Evolutionary conservation across 2,329 filamentous ascomycete genomes (phyloP).

Genomic region (Ilyonectria destructans): DNA sequence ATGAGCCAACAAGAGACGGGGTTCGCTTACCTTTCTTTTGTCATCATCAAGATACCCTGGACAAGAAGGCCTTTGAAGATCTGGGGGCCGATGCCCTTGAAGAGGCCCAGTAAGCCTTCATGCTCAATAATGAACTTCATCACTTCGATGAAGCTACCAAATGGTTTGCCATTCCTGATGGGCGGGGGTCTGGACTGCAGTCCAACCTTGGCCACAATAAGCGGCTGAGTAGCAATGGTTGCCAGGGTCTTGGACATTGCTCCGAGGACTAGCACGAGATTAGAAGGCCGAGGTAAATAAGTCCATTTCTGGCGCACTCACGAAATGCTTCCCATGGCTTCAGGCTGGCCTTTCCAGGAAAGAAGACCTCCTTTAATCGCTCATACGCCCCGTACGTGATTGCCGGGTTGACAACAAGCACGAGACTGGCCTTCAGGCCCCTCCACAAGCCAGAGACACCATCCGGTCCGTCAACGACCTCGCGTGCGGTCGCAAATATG

Average conservation of each 20-base stretch:
- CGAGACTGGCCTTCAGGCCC: conserved; percentile 94
- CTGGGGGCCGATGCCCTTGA: conserved; percentile 97
- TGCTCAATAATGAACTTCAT: conserved; percentile 95
- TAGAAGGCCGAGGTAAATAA: conserved; percentile 16
- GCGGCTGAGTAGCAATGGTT: conserved; percentile 91
- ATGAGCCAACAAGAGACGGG: not conserved
- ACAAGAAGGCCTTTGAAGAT: conserved; percentile 94
- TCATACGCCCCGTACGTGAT: conserved; percentile 99
- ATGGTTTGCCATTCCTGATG: conserved; percentile 87
- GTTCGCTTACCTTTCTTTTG: conserved; percentile 84
- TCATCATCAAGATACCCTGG: conserved; percentile 98
- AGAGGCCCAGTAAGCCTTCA: conserved; percentile 87
- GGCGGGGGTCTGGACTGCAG: conserved; percentile 94
- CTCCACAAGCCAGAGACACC: conserved; percentile 93
- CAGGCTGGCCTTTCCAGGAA: conserved; percentile 82
- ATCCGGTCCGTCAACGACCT: conserved; percentile 93
- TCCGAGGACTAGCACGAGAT: conserved; percentile 78
- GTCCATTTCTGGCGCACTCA: conserved; percentile 66
- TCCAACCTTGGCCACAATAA: conserved; percentile 98
- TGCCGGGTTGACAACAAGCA: conserved; percentile 94
- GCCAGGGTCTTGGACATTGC: conserved; percentile 94
- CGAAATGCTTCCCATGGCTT: conserved; percentile 91
- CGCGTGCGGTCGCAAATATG: conserved; percentile 87
- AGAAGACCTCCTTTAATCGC: conserved; percentile 83
- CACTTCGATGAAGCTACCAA: conserved; percentile 93